phyloP scores from a whole-genome alignment of 1,284 basidiomycete species.

The Bjerkandera adusta region DNA sequence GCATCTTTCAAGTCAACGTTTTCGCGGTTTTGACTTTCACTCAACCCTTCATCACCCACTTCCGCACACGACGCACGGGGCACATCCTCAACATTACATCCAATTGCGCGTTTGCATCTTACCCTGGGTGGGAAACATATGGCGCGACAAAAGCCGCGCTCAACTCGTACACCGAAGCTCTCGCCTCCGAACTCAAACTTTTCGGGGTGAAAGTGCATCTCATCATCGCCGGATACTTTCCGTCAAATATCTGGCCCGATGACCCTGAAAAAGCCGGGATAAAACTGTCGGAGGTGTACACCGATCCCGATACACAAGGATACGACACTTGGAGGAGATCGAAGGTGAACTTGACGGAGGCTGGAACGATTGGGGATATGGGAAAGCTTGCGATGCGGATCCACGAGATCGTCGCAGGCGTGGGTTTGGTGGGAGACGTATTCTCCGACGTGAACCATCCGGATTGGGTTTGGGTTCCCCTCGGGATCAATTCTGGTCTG shows the following conservation, averaged over 20 bases:
- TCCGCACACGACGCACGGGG: slow-evolving; percentile 12
- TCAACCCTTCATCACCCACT: slow-evolving; percentile 14
- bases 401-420: slow-evolving; percentile 23
- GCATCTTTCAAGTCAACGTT: slow-evolving; percentile 13
- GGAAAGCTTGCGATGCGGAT: slow-evolving; percentile 22
- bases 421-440: slow-evolving; percentile 15
- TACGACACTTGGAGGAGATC: slow-evolving; percentile 8
- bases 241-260: slow-evolving; percentile 22
- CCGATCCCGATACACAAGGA: slow-evolving; percentile 17
- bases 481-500: slow-evolving; percentile 22
- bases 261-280: slow-evolving; percentile 3
- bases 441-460: slow-evolving; percentile 4
- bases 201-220: slow-evolving; percentile 25
- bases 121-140: slow-evolving; percentile 9
- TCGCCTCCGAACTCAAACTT: slow-evolving; percentile 25
- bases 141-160: slow-evolving; percentile 26
- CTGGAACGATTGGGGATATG: slow-evolving; percentile 18
- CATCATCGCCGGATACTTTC: slow-evolving; percentile 29
- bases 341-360: slow-evolving; percentile 2
- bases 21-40: slow-evolving; percentile 16
- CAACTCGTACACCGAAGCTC: slow-evolving; percentile 26
- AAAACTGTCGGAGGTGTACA: slow-evolving; percentile 17
- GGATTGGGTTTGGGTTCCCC: slow-evolving; percentile 19
- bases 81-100: slow-evolving; percentile 18
- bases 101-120: neutral